A percentile compares a stretch with the other conserved stretches of the same genome.
Evolutionary conservation across 1,284 basidiomycete genomes (phyloP).

Genomic region (Puccinia polysora): DNA sequence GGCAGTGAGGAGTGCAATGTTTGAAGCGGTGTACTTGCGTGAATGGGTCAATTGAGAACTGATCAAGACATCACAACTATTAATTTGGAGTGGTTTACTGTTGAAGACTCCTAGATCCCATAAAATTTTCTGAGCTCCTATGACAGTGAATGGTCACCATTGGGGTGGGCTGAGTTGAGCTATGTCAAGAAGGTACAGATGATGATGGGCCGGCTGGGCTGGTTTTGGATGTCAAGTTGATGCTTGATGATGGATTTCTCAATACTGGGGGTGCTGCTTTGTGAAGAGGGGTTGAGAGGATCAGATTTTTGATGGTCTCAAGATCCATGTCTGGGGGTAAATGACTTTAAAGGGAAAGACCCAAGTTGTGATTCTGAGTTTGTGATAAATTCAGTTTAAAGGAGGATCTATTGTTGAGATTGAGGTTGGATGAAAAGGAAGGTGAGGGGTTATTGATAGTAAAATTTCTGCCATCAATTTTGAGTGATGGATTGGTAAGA

Average conservation of each 20-base stretch:
- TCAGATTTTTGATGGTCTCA: constrained; percentile 18
- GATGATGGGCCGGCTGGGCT: no score
- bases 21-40: constrained; percentile 19
- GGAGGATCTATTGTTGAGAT: neutral
- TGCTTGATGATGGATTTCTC: neutral
- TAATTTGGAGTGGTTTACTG: neutral
- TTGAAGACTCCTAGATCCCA: no score
- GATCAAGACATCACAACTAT: no score
- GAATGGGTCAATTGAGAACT: neutral
- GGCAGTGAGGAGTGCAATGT: constrained; percentile 13
- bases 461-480: neutral
- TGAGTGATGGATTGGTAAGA: neutral
- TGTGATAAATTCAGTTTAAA: constrained; percentile 5
- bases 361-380: neutral
- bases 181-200: no score
- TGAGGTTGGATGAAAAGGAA: neutral
- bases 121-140: no score
- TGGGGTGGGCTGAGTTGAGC: no score
- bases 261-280: neutral
- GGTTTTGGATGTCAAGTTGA: neutral
- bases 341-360: constrained; percentile 4
- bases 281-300: neutral
- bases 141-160: no score
- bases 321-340: constrained; percentile 17
- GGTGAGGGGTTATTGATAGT: no score